Percentiles rank a stretch among this genome's conserved stretches.
phyloP scores from a whole-genome alignment of 2,329 filamentous ascomycete genomes.

The Aspergillus luchuensis region DNA sequence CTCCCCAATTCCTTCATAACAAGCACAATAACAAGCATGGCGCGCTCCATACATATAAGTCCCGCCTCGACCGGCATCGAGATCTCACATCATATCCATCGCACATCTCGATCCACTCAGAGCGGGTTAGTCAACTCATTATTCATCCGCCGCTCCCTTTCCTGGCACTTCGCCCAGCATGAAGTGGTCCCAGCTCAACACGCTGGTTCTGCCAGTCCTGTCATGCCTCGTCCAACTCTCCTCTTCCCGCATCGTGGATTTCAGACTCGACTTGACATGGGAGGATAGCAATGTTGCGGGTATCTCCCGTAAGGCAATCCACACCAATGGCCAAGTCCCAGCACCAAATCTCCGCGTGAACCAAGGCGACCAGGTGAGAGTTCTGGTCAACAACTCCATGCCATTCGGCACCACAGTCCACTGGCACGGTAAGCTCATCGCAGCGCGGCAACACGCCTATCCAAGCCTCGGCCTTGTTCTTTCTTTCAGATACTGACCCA shows the following conservation, averaged over 20 bases:
- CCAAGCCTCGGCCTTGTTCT: neutral
- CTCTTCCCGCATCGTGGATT: neutral
- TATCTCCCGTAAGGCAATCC: constrained; percentile 34
- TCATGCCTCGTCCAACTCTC: neutral
- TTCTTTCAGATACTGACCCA: neutral
- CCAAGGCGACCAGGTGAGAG: constrained; percentile 34
- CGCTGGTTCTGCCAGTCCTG: neutral
- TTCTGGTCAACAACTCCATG: constrained; percentile 35
- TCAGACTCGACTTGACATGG: constrained; percentile 35
- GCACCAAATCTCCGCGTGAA: constrained; percentile 32
- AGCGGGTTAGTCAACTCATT: neutral
- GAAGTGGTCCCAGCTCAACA: neutral
- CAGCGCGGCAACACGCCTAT: neutral
- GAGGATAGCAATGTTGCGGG: constrained; percentile 37
- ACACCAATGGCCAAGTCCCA: constrained; percentile 38
- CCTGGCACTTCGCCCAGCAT: neutral
- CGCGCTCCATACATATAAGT: neutral
- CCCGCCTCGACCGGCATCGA: neutral
- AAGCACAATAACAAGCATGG: neutral
- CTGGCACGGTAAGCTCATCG: constrained; percentile 32
- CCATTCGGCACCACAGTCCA: constrained; percentile 37
- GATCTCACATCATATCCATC: neutral
- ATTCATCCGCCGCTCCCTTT: neutral
- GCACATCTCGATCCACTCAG: neutral
- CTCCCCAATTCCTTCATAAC: neutral